Evolutionary conservation across 2,329 filamentous ascomycete genomes (phyloP), one percentile per base, ranked within the genome.

Genomic region (Cucurbitaria berberidis): DNA sequence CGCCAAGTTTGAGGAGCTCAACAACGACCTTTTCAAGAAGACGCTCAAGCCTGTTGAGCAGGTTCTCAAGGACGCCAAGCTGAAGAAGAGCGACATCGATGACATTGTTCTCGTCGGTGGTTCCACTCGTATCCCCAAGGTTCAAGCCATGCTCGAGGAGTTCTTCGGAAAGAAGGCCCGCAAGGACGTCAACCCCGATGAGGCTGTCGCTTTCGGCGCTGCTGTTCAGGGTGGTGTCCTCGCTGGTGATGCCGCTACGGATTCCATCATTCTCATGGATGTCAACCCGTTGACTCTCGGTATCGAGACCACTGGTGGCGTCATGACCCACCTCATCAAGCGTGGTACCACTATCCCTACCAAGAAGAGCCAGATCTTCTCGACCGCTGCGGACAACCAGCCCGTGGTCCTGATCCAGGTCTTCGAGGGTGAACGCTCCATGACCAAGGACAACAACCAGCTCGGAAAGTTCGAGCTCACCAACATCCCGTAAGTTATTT

Each of bases 101-200:
- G 95, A 98, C 77, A 97, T 99, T 67, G 95, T 99, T 63, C 87
- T 98, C 45, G 93, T 98, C 61, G 95, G 95, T 87, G 95, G 95
- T 80, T 98, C 95, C 57, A 98, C 95, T 65, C 93, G 95, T 90
- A 98, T 99, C 68, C 93, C 95, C 78, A 98, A 97, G 89, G 93
- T 98, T 65, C 89, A 96, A 82, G 77, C 86, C 68, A 88, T 98
- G 75, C 90, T 98, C 65, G 92, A 98, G 84, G 93, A 98, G 80
- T 98, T 86, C 86, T 98, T 98, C 77, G 82, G 93, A 78, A 98
- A 98, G 90, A 93, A 95, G 85, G 92, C 93, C 69, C 93, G 89
- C 86, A 98, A 98, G 91, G 91, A 92, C 81, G 96, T 99, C 78
- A 98, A 98, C 87, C 95, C 95, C 69, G 95, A 99, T 75, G 95